These are phyloP conservation scores for Byssochlamys sp. DNA, from an alignment of 2,329 filamentous ascomycete genomes.

Conservation along the genomic window DNA sequence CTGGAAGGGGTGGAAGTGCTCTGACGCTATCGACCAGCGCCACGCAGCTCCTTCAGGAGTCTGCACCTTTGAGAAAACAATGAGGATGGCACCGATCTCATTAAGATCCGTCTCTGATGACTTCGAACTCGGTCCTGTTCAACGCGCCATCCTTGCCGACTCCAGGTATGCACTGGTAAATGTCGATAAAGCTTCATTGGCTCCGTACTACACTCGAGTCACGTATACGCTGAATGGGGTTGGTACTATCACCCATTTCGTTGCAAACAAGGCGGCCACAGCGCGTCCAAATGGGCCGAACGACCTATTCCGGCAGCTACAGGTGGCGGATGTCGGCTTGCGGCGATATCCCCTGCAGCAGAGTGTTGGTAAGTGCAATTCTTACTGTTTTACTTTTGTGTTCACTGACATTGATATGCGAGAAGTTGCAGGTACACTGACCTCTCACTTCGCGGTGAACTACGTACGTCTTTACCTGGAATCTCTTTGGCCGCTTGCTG, in stretches of 20 bases:
- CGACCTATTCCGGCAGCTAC: conserved; percentile 48
- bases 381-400: not conserved
- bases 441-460: conserved; percentile 41
- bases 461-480: conserved; percentile 26
- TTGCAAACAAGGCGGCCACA: conserved; percentile 47
- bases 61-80: conserved; percentile 41
- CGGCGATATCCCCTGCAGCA: conserved; percentile 29
- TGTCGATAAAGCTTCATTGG: not conserved
- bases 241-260: conserved; percentile 48
- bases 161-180: conserved; percentile 10
- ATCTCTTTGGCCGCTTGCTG: not conserved
- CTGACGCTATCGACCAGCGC: conserved; percentile 7
- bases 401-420: not conserved
- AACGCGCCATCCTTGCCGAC: conserved; percentile 18
- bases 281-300: conserved; percentile 48
- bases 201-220: conserved; percentile 19
- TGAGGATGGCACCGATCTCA: conserved; percentile 16
- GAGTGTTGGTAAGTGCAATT: conserved; percentile 22
- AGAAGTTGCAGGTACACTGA: conserved; percentile 29
- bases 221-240: conserved; percentile 23
- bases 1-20: conserved; percentile 56
- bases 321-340: conserved; percentile 38
- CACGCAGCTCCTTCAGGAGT: conserved; percentile 24
- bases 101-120: conserved; percentile 24
- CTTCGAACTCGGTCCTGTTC: conserved; percentile 19